These are phyloP conservation scores for Oxytropis ochrocephala DNA, from an alignment of 306 rosid genomes.

Conservation along the genomic window DNA sequence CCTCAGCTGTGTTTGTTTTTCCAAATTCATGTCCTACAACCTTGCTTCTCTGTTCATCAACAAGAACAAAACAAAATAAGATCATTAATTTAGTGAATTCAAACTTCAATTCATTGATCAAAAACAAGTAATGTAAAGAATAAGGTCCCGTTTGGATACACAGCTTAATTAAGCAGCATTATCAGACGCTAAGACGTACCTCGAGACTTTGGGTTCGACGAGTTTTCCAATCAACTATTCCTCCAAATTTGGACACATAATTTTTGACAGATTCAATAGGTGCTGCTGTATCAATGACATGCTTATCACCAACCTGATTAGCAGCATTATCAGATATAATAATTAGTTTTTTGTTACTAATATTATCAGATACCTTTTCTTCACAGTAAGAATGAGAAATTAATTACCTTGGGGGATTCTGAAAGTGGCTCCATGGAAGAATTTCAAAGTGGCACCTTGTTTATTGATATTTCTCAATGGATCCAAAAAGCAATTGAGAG, in stretches of 20 bases:
- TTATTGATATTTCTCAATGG: neutral
- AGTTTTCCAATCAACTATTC: constrained; percentile 31
- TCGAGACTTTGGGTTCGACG: constrained; percentile 31
- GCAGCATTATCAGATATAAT: neutral
- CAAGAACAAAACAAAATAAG: neutral
- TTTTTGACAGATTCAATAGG: constrained; percentile 46
- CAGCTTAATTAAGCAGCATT: no score
- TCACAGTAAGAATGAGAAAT: neutral
- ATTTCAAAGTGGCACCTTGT: constrained; percentile 21
- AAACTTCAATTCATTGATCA: neutral
- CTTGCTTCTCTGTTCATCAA: constrained; percentile 62
- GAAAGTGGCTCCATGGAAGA: constrained; percentile 17
- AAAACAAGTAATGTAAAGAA: neutral
- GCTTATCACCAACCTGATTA: constrained; percentile 6
- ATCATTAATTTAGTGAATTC: neutral
- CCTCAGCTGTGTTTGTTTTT: constrained; percentile 59
- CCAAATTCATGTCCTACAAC: constrained; percentile 54
- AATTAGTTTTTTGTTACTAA: neutral
- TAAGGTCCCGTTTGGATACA: no score
- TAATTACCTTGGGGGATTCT: constrained; percentile 30
- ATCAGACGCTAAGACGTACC: constrained; percentile 5
- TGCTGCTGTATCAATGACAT: constrained; percentile 25
- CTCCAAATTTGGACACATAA: constrained; percentile 37
- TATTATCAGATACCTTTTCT: neutral
- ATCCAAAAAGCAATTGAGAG: neutral